Base-by-base conservation (phyloP, 352 stramenopile species). In the Phytophthora foliorum region DNA sequence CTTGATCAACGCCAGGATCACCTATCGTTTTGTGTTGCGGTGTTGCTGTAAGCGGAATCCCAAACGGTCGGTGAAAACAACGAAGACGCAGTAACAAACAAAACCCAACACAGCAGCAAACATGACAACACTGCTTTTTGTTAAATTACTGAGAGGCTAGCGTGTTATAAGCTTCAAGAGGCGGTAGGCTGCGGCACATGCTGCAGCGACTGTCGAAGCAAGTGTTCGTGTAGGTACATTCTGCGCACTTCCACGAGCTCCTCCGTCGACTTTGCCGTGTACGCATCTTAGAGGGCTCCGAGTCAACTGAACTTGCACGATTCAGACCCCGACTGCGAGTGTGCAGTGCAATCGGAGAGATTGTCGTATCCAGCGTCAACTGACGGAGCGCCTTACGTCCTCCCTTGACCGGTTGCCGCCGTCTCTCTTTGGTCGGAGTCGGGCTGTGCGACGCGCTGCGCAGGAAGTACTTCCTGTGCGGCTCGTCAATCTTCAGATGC, bases 161-260 rank as follows among this genome's bases (percentile, higher is more conserved):
- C 8, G 68, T 53, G 50, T 32, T 49, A 63, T 63, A 74, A 0
- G 63, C 58, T 27, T 75, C 72, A 16, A 63, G 45, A 42, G 72
- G 68, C 50, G 71, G 64, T 25, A 72, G 21, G 34, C 73, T 73
- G 51, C 72, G 78, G 64, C 82, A 93, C 82, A 93, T 93, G 58
- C 81, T 87, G 74, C 85, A 93, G 29, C 72, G 62, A 19, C 63
- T 80, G 52, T 90, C 81, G 36, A 93, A 91, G 72, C 85, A 93
- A 42, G 80, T 90, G 67, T 93, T 93, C 50, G 86, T 80, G 54
- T 81, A 93, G 17, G 85, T 93, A 73, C 85, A 93, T 52, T 86
- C 62, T 22, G 42, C 17, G 44, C 85, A 93, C 17, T 68, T 78
- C 85, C 85, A 93, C 11, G 82, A 78, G 57, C 56, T 75, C 52